Conservation (phyloP, 305 asterid genomes). For the Withania somnifera region DNA sequence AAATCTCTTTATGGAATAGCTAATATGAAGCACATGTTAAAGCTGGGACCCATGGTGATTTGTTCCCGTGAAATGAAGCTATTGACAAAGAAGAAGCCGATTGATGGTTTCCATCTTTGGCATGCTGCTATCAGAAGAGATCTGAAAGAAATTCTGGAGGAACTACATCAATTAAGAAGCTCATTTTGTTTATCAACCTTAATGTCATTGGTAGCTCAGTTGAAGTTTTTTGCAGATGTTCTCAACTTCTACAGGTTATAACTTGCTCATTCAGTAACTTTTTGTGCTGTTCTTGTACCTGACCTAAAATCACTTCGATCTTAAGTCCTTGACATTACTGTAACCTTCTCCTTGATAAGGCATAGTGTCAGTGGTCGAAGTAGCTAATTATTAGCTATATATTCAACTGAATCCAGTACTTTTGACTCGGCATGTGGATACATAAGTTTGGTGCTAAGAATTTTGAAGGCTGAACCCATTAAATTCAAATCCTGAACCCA, state of each 20-base stretch:
- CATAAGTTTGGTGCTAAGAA: background rate
- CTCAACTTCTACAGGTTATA: constrained; percentile 71
- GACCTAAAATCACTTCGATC: background rate
- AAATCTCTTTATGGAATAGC: constrained; percentile 36
- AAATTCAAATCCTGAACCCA: background rate
- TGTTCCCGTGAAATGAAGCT: constrained; percentile 20
- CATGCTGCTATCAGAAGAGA: constrained; percentile 58
- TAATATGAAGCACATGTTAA: constrained; percentile 31
- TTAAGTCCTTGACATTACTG: background rate
- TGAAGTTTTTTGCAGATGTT: constrained; percentile 59
- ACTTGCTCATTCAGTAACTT: background rate
- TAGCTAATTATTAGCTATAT: background rate
- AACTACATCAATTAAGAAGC: constrained; percentile 43
- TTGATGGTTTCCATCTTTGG: constrained; percentile 55
- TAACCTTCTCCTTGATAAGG: background rate
- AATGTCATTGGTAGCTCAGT: constrained; percentile 47
- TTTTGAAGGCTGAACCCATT: background rate
- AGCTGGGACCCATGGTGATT: constrained; percentile 23
- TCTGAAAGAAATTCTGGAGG: constrained; percentile 37
- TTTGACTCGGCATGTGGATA: background rate
- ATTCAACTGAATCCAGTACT: background rate
- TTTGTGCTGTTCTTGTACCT: background rate
- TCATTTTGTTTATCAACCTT: constrained; percentile 39
- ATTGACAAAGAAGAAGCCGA: constrained; percentile 19
- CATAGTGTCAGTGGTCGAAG: background rate